A percentile compares a stretch with the other conserved stretches of the same genome.
phyloP scores from a whole-genome alignment of 805 yeast genomes.

The Wickerhamiella siamensis region DNA sequence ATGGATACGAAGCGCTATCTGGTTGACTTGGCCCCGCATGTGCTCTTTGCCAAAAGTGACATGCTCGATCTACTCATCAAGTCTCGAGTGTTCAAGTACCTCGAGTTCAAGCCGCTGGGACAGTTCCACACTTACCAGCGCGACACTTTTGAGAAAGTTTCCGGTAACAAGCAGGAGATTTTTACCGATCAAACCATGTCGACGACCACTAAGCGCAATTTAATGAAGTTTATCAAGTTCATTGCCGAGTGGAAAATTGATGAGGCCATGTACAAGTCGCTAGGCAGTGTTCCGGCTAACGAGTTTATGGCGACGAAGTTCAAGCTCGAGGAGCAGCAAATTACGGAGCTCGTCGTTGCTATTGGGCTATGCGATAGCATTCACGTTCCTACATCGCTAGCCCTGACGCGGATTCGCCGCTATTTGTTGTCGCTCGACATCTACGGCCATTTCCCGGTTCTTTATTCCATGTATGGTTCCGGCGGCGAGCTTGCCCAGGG shows the following conservation, averaged over 20 bases:
- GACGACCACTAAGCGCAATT: constrained; percentile 59
- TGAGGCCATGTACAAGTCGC: constrained; percentile 41
- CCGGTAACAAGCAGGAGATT: constrained; percentile 81
- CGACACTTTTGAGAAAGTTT: constrained; percentile 74
- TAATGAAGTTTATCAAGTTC: constrained; percentile 87
- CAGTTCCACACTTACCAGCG: constrained; percentile 90
- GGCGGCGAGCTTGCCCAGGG: constrained; percentile 95
- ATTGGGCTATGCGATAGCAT: constrained; percentile 63
- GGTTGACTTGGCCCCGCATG: constrained; percentile 73
- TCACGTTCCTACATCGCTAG: constrained; percentile 53
- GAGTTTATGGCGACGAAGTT: constrained; percentile 50
- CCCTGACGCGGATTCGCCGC: constrained; percentile 66
- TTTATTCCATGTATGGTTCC: constrained; percentile 86
- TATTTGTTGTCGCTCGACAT: constrained; percentile 76
- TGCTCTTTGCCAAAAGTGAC: constrained; percentile 84
- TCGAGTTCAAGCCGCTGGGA: constrained; percentile 80
- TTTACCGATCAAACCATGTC: constrained; percentile 76
- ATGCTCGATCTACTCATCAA: constrained; percentile 62
- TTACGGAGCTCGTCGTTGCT: constrained; percentile 70
- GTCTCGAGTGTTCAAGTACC: constrained; percentile 76
- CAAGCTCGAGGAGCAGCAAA: constrained; percentile 58
- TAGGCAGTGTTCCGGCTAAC: constrained; percentile 41
- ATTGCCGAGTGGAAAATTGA: constrained; percentile 56
- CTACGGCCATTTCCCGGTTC: constrained; percentile 87
- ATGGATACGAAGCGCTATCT: constrained; percentile 41